Evolutionary conservation across 2,329 filamentous ascomycete species (phyloP).

Genomic region (Pseudocercospora vitis): DNA sequence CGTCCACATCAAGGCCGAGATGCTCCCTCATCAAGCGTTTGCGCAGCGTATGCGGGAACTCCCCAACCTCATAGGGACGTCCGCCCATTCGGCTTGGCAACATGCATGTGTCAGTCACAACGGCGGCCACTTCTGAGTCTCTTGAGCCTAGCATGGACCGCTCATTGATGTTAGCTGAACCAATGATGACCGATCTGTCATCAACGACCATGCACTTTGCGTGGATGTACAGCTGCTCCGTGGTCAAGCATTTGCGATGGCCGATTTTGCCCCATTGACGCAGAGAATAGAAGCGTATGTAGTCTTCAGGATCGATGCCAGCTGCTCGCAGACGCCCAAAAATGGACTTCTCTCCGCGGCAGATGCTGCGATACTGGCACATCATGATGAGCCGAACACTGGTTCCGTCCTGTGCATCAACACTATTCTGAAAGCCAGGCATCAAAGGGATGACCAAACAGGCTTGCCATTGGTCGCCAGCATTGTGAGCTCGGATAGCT

Average conservation of each 20-base stretch:
- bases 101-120: conserved; percentile 91
- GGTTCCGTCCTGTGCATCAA: conserved; percentile 89
- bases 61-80: conserved; percentile 81
- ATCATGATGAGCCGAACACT: conserved; percentile 95
- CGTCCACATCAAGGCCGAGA: conserved; percentile 91
- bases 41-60: conserved; percentile 88
- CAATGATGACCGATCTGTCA: conserved; percentile 88
- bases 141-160: conserved; percentile 88
- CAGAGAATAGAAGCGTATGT: conserved; percentile 91
- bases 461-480: conserved; percentile 86
- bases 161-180: conserved; percentile 98
- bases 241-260: conserved; percentile 76
- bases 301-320: conserved; percentile 89
- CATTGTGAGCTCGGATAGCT: conserved; percentile 78
- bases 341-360: conserved; percentile 85
- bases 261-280: conserved; percentile 91
- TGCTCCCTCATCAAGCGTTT: conserved; percentile 96
- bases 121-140: conserved; percentile 87
- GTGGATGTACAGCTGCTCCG: conserved; percentile 96
- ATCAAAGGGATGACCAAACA: conserved; percentile 90
- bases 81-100: conserved; percentile 90
- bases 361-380: conserved; percentile 95
- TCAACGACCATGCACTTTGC: conserved; percentile 97
- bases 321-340: conserved; percentile 78
- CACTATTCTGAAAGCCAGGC: conserved; percentile 97